Evolutionary conservation across 2,329 filamentous ascomycete genomes (phyloP), one percentile per base, ranked within the genome.

Genomic region (Mycosphaerella sp.): DNA sequence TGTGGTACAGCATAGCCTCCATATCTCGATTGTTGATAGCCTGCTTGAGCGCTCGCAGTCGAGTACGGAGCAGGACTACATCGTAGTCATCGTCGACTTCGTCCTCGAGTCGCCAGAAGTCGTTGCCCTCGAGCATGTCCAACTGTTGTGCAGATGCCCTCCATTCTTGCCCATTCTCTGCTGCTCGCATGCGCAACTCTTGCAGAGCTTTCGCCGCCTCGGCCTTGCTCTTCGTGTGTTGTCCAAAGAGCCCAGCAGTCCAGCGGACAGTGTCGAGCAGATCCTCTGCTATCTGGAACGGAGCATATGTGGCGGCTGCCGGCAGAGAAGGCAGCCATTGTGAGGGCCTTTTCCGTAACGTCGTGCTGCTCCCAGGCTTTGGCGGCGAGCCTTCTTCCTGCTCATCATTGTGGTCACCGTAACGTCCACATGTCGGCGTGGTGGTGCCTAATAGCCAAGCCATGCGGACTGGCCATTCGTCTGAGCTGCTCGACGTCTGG

Each of bases 91-190:
- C 55, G 32, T 58, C 52, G 28, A 54, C 44, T 16, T 53, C 57
- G 14, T 56, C 44, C 30, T 60, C 58, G n/a, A 57, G 46, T 43
- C 55, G 54, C 56, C 56, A 60, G 12, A 50, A 41, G 35, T 59
- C 45, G 32, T 56, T 59, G 37, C 57, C 58, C 45, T 59, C 53
- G 21, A 60, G 47, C 12, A 56, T 44, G 40, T 60, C 58, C 36
- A 60, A 39, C 41, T 49, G 43, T 9, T 59, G 46, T 6, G 58
- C 58, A 1, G 46, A 41, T 27, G 30, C 8, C 28, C 49, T 49
- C 46, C 55, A 60, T 46, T 57, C 53, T 41, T 44, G 37, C 10
- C 49, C 44, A 12, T 30, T 54, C 16, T 42, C 42, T 12, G 56
- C 50, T 14, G 53, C 32, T 32, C 49, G 35, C 49, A 61, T 46